Evolutionary conservation across 73 alveolate genomes (phyloP).

Genomic region (Stentor coeruleus): DNA sequence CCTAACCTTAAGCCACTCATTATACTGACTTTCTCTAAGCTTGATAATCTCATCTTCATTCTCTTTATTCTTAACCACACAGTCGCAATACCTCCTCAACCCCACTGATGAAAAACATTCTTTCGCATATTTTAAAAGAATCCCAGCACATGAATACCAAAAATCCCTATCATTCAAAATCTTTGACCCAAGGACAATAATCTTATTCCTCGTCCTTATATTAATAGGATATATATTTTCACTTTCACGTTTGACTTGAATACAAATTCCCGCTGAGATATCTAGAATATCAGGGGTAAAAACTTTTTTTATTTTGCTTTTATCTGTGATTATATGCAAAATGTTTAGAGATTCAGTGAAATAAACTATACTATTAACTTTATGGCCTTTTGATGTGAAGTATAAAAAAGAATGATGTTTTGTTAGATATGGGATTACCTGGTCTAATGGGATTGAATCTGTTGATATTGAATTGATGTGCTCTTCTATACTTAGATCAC

Average conservation of each 20-base stretch:
- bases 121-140: background rate
- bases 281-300: background rate
- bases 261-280: background rate
- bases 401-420: background rate
- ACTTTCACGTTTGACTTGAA: background rate
- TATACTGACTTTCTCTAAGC: background rate
- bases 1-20: background rate
- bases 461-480: background rate
- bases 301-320: too few species aligned
- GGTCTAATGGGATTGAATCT: background rate
- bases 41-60: background rate
- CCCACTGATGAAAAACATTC: conserved; percentile 1
- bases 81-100: background rate
- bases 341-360: background rate
- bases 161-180: background rate
- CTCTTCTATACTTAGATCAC: conserved; percentile 1
- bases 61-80: background rate
- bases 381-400: background rate
- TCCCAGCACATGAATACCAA: background rate
- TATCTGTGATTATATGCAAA: background rate
- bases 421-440: background rate
- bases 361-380: background rate
- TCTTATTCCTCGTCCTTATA: background rate
- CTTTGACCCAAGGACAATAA: background rate
- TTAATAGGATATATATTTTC: background rate